These are phyloP conservation scores for Verticillium klebahnii DNA, from an alignment of 2,329 filamentous ascomycete species.

Conservation along the genomic window DNA sequence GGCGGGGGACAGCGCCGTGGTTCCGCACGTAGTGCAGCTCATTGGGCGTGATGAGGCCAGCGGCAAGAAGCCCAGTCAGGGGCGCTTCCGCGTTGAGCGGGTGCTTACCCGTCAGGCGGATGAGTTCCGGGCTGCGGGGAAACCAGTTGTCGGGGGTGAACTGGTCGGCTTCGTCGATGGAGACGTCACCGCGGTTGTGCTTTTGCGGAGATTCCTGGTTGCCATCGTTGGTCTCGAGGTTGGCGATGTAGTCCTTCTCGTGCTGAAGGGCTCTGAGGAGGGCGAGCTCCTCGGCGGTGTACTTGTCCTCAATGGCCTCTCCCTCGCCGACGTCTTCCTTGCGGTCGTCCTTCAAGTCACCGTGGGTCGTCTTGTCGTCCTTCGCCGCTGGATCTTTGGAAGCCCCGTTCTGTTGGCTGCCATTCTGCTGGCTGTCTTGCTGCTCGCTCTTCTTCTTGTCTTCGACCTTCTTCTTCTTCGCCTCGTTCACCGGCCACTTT, in stretches of 20 bases:
- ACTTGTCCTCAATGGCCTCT: constrained; percentile 14
- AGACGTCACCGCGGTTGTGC: constrained; percentile 13
- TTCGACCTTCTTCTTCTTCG: constrained; percentile 21
- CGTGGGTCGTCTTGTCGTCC: not conserved
- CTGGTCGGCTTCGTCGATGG: constrained; percentile 37
- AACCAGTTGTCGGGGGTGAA: constrained; percentile 51
- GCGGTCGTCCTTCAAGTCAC: constrained; percentile 11
- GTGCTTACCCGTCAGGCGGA: constrained; percentile 47
- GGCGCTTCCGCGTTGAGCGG: constrained; percentile 45
- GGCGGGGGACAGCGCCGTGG: constrained; percentile 45
- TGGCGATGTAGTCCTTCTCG: constrained; percentile 36
- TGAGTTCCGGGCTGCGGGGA: constrained; percentile 38
- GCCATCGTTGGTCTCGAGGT: constrained; percentile 34
- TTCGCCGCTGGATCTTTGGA: not conserved
- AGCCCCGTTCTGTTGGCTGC: not conserved
- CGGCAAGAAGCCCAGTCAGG: constrained; percentile 35
- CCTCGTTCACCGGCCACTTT: constrained; percentile 41
- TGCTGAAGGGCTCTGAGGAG: constrained; percentile 34
- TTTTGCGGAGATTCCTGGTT: constrained; percentile 15
- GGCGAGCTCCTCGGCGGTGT: constrained; percentile 34
- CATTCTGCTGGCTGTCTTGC: not conserved
- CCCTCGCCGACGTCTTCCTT: constrained; percentile 14
- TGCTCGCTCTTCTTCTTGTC: constrained; percentile 12
- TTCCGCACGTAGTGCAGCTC: constrained; percentile 48
- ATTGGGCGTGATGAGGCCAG: constrained; percentile 46